A percentile compares a stretch with the other conserved stretches of the same genome.
These are phyloP conservation scores for Kuraishia hungarica DNA, from an alignment of 805 yeast species.

Conservation along the genomic window DNA sequence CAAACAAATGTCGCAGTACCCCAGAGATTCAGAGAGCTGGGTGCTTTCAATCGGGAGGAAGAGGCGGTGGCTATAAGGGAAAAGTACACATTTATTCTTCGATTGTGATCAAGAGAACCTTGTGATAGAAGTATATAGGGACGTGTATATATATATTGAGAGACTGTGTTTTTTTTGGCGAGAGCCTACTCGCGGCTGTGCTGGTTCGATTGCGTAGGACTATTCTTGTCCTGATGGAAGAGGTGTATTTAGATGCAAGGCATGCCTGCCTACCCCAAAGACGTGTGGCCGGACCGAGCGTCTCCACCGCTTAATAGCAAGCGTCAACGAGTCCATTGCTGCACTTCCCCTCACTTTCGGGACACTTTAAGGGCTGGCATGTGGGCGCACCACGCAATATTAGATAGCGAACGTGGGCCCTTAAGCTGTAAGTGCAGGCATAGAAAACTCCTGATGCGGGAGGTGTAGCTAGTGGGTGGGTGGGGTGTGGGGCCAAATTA, in stretches of 20 bases:
- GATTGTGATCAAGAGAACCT: neutral
- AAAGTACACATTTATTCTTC: too few species aligned
- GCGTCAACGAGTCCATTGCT: neutral
- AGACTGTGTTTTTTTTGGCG: too few species aligned
- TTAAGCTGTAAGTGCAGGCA: neutral
- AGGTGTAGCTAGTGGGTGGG: neutral
- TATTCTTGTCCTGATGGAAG: neutral
- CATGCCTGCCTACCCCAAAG: neutral
- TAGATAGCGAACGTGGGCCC: neutral
- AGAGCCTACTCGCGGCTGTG: neutral
- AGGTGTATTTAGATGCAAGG: neutral
- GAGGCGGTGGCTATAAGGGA: neutral
- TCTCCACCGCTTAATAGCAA: neutral
- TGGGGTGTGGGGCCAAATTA: neutral
- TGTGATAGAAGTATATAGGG: neutral
- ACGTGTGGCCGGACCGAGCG: neutral
- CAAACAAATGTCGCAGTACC: neutral
- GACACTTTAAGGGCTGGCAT: neutral
- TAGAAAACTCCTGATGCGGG: neutral
- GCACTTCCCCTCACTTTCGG: neutral
- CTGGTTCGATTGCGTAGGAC: neutral
- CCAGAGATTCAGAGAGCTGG: neutral
- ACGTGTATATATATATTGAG: neutral
- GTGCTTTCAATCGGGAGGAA: neutral
- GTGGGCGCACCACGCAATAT: neutral